Evolutionary conservation across 2,329 filamentous ascomycete species (phyloP).

Genomic region (Curvularia spicifera): DNA sequence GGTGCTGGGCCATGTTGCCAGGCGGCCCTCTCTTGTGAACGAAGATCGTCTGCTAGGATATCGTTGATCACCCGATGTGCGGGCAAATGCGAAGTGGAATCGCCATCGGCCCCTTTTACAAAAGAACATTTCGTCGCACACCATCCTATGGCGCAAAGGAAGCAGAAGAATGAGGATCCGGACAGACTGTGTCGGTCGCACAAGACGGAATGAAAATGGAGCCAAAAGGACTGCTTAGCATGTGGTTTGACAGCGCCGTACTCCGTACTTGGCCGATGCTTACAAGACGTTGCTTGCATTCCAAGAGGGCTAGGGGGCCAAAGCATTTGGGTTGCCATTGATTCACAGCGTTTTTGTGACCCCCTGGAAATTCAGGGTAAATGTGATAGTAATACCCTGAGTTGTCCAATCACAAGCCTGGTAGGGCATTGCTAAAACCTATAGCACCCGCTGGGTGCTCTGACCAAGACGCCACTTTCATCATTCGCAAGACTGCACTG

Average conservation of each 20-base stretch:
- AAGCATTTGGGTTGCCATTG: background rate
- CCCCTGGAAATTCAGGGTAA: background rate
- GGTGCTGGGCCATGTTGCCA: background rate
- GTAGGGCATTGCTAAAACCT: background rate
- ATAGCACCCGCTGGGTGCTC: background rate
- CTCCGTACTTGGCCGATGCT: background rate
- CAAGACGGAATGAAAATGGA: background rate
- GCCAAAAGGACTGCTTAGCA: background rate
- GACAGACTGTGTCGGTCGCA: background rate
- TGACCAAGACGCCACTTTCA: background rate
- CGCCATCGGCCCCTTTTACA: background rate
- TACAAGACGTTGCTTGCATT: background rate
- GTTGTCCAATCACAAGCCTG: background rate
- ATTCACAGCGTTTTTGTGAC: background rate
- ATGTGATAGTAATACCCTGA: slow-evolving; percentile 3
- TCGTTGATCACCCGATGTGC: background rate
- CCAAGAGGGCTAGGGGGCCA: background rate
- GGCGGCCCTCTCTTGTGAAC: background rate
- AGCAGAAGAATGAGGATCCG: background rate
- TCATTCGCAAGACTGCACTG: background rate
- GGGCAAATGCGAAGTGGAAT: background rate
- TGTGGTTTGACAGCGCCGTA: background rate
- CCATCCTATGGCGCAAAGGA: too few species aligned
- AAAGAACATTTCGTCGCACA: background rate
- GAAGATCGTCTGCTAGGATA: background rate